phyloP scores from a whole-genome alignment of 306 rosid genomes.

The Senna siamea region DNA sequence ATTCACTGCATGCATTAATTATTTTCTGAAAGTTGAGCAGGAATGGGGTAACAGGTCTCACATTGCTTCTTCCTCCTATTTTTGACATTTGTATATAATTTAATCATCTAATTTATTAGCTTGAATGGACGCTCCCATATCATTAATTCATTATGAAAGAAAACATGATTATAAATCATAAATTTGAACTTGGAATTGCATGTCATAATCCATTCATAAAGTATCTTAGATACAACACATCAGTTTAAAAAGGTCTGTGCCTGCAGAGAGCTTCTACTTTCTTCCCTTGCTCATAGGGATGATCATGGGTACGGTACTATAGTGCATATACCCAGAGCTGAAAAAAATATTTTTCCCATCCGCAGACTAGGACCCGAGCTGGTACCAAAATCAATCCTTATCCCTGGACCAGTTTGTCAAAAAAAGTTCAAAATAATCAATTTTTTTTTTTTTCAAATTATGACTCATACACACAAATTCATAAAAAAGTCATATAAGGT shows the following conservation, averaged over 20 bases:
- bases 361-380: too few species aligned
- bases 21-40: slow-evolving; percentile 12
- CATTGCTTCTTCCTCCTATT: slow-evolving; percentile 7
- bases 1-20: not conserved
- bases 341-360: too few species aligned
- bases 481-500: too few species aligned
- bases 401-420: too few species aligned
- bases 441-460: too few species aligned
- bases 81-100: slow-evolving; percentile 5
- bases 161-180: not conserved
- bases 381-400: too few species aligned
- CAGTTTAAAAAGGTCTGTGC: not conserved
- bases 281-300: too few species aligned
- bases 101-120: slow-evolving; percentile 29
- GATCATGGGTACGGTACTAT: too few species aligned
- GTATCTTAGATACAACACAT: not conserved
- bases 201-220: not conserved
- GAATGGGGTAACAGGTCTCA: not conserved
- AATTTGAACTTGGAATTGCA: not conserved
- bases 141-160: slow-evolving; percentile 13
- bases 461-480: too few species aligned
- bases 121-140: slow-evolving; percentile 23
- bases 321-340: too few species aligned
- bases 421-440: too few species aligned
- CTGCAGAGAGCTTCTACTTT: not conserved